A percentile compares a stretch with the other conserved stretches of the same genome.
Evolutionary conservation across 2,329 filamentous ascomycete species (phyloP).

Genomic region (Mollisiaceae sp.): DNA sequence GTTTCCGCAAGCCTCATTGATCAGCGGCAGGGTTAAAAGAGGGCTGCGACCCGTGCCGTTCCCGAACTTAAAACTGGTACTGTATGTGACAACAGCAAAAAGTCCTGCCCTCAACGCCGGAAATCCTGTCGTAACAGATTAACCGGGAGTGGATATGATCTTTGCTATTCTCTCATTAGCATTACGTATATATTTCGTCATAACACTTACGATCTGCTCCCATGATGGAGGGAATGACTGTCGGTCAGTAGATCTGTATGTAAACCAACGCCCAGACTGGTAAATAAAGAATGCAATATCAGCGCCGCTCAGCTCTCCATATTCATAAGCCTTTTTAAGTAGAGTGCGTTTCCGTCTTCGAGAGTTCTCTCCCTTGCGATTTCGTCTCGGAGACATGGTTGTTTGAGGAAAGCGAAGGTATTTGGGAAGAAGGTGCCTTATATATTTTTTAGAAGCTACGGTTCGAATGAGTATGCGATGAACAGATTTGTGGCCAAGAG

Average conservation of each 20-base stretch:
- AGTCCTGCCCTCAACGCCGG: no score
- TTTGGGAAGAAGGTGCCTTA: background rate
- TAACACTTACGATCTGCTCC: background rate
- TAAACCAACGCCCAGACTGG: conserved; percentile 11
- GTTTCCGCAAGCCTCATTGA: no score
- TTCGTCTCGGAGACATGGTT: background rate
- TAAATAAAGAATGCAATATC: conserved; percentile 25
- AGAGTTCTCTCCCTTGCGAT: conserved; percentile 21
- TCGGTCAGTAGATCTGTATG: background rate
- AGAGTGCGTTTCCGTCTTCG: conserved; percentile 22
- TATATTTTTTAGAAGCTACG: background rate
- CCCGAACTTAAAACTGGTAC: no score
- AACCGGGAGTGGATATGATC: no score
- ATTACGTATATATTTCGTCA: background rate
- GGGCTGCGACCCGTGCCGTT: no score
- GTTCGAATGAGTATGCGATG: no score
- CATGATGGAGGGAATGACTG: background rate
- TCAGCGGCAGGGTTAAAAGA: no score
- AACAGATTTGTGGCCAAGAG: no score
- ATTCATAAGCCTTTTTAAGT: conserved; percentile 25
- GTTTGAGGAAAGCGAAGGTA: background rate
- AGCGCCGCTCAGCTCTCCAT: conserved; percentile 20
- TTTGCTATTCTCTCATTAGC: no score
- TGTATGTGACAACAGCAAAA: no score
- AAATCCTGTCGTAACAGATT: no score